Evolutionary conservation across 371 early-diverging fungal genomes (phyloP), one percentile per base, ranked within the genome.

Genomic region (Circinella umbellata): DNA sequence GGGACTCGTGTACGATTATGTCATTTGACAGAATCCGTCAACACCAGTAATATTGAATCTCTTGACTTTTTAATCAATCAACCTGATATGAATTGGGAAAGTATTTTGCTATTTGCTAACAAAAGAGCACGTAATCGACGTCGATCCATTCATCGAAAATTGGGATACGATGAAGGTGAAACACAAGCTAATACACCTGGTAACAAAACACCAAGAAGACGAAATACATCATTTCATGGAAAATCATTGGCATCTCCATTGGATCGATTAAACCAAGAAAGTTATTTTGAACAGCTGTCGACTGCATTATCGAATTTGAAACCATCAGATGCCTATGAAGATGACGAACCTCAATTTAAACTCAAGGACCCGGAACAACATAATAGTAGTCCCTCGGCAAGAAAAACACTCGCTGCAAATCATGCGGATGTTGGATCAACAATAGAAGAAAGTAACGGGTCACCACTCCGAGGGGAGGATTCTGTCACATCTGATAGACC

Each of bases 21-120:
- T 14, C 80, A 92, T 34, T 73, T 96, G 20, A 71, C 81, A 13
- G 95, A 96, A 74, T 86, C 93, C 76, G 83, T 94, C 61, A 89
- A 86, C 73, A 94, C 94, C 0, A 87, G 91, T 35, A 91, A 90
- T 70, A 90, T 96, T 67, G 93, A 92, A 67, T 90, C 90, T 3
- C 83, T 96, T n/a, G 96, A 95, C 74, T 96, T 96, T 77, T 76
- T 96, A 75, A 87, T 92, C 35, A 86, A 84, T 72, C 89, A 89
- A 77, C 81, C 87, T 20, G 89, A 90, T 42, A 81, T 86, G n/a
- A 88, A 93, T 47, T 93, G 93, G 94, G 78, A 88, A 54, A 78
- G 77, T 7, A 86, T 93, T n/a, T 77, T 95, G 47, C 77, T 85
- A 34, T 86, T 78, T 4, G 82, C 85, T 47, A 79, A 80, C 27